These are phyloP conservation scores for Didymella pomorum DNA, from an alignment of 2,329 filamentous ascomycete species.

Conservation along the genomic window DNA sequence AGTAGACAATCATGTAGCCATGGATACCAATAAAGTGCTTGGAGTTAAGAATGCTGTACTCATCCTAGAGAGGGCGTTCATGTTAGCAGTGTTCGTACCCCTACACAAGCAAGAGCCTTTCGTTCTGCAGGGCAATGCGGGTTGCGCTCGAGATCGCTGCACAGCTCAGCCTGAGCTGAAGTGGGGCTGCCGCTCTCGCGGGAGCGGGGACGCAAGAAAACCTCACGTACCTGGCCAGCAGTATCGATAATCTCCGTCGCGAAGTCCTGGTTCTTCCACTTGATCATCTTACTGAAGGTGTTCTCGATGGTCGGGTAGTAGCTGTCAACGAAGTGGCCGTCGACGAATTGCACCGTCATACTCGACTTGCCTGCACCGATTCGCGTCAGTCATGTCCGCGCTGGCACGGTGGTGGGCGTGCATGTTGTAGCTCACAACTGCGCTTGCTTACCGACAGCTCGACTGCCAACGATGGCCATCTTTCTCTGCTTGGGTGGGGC, in stretches of 20 bases:
- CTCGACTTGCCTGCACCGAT: constrained; percentile 84
- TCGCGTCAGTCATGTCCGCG: constrained; percentile 21
- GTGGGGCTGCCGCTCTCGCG: constrained; percentile 26
- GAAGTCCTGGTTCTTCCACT: constrained; percentile 90
- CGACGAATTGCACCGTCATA: constrained; percentile 94
- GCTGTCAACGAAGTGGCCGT: constrained; percentile 97
- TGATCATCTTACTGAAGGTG: constrained; percentile 95
- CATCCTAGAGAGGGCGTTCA: constrained; percentile 68
- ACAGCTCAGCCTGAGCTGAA: constrained; percentile 13
- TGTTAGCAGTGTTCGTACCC: constrained; percentile 31
- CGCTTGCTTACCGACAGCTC: constrained; percentile 77
- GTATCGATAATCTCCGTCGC: constrained; percentile 98
- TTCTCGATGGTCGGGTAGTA: constrained; percentile 99
- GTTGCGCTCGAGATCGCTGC: background rate
- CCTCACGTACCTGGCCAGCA: constrained; percentile 77
- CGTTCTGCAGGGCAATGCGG: background rate
- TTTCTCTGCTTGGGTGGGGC: constrained; percentile 86
- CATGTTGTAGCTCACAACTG: constrained; percentile 27
- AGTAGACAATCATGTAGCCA: constrained; percentile 98
- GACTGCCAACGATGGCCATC: constrained; percentile 93
- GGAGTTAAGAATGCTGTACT: constrained; percentile 97
- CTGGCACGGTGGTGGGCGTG: constrained; percentile 3
- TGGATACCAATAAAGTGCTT: constrained; percentile 99
- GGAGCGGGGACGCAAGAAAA: constrained; percentile 32
- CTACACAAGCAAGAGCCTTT: background rate